phyloP scores from a whole-genome alignment of 306 rosid genomes.

The Vigna angularis region DNA sequence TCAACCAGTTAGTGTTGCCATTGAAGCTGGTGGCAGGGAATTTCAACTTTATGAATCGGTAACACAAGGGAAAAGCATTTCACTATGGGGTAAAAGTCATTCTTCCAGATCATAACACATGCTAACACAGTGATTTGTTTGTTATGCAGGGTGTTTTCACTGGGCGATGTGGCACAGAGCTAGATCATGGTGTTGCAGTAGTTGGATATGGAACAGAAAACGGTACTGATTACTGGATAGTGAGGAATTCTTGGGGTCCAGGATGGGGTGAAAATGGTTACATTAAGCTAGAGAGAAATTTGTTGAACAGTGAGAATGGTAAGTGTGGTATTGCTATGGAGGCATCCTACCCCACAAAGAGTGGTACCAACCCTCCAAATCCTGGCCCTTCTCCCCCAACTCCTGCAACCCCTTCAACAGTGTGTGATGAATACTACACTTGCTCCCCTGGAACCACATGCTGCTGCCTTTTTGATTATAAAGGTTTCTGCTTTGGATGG shows the following conservation, averaged over 20 bases:
- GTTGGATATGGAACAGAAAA: slow-evolving; percentile 86
- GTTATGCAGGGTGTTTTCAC: slow-evolving; percentile 76
- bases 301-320: slow-evolving; percentile 47
- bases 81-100: no score
- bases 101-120: no score
- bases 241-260: slow-evolving; percentile 91
- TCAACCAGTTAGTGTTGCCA: slow-evolving; percentile 88
- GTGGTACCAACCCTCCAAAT: slow-evolving; percentile 77
- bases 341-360: slow-evolving; percentile 84
- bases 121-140: no score
- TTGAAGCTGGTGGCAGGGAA: slow-evolving; percentile 95
- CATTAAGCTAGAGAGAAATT: slow-evolving; percentile 74
- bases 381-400: slow-evolving; percentile 83
- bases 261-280: slow-evolving; percentile 87
- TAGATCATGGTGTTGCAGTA: slow-evolving; percentile 80
- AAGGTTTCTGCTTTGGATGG: slow-evolving; percentile 77
- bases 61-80: not conserved
- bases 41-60: slow-evolving; percentile 86
- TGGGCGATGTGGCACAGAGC: slow-evolving; percentile 77
- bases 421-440: slow-evolving; percentile 71
- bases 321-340: slow-evolving; percentile 89
- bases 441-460: slow-evolving; percentile 78
- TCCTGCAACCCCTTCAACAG: slow-evolving; percentile 55
- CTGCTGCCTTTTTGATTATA: slow-evolving; percentile 72
- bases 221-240: slow-evolving; percentile 76